phyloP scores from a whole-genome alignment of 2,329 filamentous ascomycete genomes.

The Chaetomiaceae sp. region DNA sequence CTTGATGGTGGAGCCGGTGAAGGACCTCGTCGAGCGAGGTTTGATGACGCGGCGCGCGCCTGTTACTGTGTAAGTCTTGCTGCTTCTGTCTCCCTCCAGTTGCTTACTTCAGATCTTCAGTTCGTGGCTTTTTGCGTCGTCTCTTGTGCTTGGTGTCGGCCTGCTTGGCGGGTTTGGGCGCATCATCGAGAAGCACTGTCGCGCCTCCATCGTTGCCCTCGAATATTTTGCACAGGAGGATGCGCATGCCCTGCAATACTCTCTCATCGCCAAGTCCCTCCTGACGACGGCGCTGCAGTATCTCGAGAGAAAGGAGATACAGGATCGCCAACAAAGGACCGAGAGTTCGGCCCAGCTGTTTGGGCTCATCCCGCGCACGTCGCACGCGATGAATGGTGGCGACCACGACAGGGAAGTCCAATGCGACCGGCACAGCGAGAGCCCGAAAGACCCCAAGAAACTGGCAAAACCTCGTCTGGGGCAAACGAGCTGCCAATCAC shows the following conservation, averaged over 20 bases:
- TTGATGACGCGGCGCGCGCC: conserved; percentile 41
- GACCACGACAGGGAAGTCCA: background rate
- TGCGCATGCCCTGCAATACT: conserved; percentile 47
- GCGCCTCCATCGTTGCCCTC: conserved; percentile 41
- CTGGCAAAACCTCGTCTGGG: conserved; percentile 5
- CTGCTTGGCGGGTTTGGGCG: conserved; percentile 47
- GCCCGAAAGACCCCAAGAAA: background rate
- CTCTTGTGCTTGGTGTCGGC: conserved; percentile 46
- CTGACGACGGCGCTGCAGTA: conserved; percentile 41
- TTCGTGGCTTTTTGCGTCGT: conserved; percentile 49
- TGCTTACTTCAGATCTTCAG: conserved; percentile 28
- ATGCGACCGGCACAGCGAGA: background rate
- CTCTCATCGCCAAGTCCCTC: conserved; percentile 46
- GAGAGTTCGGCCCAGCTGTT: conserved; percentile 48
- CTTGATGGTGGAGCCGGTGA: conserved; percentile 45
- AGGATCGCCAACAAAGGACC: conserved; percentile 41
- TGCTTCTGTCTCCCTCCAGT: background rate
- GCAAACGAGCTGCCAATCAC: conserved; percentile 5
- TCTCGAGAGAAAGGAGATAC: conserved; percentile 42
- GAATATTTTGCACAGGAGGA: conserved; percentile 45
- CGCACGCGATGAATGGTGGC: background rate
- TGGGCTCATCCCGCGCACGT: conserved; percentile 38
- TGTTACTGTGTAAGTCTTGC: conserved; percentile 42
- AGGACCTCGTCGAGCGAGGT: conserved; percentile 38
- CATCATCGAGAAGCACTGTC: conserved; percentile 44